Percentiles rank a stretch among this genome's conserved stretches.
These are phyloP conservation scores for Botryosphaeria dothidea DNA, from an alignment of 2,329 filamentous ascomycete genomes.

Conservation along the genomic window DNA sequence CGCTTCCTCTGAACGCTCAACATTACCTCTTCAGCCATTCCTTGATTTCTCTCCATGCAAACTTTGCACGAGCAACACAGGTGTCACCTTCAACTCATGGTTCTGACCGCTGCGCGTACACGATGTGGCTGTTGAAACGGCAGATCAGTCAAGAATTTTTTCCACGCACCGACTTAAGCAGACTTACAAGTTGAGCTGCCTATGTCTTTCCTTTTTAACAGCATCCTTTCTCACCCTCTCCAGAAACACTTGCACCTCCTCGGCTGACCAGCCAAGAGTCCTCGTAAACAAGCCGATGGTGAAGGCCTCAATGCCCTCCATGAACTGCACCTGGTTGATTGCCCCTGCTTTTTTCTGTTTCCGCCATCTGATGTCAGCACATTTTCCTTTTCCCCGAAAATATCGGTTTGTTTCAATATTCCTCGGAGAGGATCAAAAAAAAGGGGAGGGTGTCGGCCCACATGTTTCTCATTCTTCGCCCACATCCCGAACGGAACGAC, in stretches of 20 bases:
- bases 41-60: neutral
- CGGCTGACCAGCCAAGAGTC: conserved; percentile 43
- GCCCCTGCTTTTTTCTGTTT: conserved; percentile 24
- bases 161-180: neutral
- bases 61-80: neutral
- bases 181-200: conserved; percentile 10
- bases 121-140: neutral
- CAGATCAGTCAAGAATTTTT: neutral
- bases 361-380: neutral
- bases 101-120: neutral
- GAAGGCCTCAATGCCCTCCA: conserved; percentile 46
- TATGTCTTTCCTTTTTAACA: conserved; percentile 15
- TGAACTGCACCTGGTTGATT: conserved; percentile 40
- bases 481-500: conserved; percentile 25
- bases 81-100: neutral
- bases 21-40: neutral
- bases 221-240: conserved; percentile 28
- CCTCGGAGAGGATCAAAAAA: neutral
- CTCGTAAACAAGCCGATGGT: conserved; percentile 44
- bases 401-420: too few species aligned
- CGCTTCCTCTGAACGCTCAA: neutral
- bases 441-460: neutral
- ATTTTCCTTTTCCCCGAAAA: too few species aligned
- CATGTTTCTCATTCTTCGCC: conserved; percentile 24
- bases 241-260: conserved; percentile 44